phyloP scores from a whole-genome alignment of 495 filamentous ascomycete species.

The Aspergillus sclerotiicarbonarius region DNA sequence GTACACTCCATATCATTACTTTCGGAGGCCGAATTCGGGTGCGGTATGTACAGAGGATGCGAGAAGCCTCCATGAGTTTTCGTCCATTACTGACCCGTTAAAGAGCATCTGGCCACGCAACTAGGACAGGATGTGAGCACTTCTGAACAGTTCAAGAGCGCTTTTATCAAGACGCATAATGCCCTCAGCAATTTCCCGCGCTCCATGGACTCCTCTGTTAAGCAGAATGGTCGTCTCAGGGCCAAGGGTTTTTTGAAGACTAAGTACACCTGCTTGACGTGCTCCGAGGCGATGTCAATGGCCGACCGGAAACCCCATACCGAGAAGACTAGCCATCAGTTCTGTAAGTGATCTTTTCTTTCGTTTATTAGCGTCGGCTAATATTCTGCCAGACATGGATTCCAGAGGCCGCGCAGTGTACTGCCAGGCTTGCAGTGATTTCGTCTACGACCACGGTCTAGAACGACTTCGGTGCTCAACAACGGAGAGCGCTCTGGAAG shows the following conservation, averaged over 20 bases:
- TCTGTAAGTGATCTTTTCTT: constrained; percentile 31
- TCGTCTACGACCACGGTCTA: constrained; percentile 82
- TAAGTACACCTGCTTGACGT: constrained; percentile 42
- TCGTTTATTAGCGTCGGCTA: constrained; percentile 6
- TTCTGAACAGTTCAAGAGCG: constrained; percentile 39
- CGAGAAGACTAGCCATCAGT: constrained; percentile 42
- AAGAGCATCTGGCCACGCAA: constrained; percentile 43
- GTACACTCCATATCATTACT: constrained; percentile 35
- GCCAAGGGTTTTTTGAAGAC: constrained; percentile 35
- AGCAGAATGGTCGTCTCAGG: constrained; percentile 26
- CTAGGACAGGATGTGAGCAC: constrained; percentile 27
- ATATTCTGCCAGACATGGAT: constrained; percentile 67
- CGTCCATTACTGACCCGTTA: constrained; percentile 16
- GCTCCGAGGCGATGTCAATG: constrained; percentile 35
- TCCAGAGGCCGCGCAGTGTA: constrained; percentile 73
- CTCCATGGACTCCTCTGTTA: constrained; percentile 19
- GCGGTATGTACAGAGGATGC: constrained; percentile 34
- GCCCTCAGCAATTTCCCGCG: constrained; percentile 31
- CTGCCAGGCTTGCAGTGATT: constrained; percentile 81
- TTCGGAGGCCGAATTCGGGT: constrained; percentile 46
- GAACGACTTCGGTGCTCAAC: constrained; percentile 58
- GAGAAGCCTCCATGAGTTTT: not conserved
- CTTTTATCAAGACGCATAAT: constrained; percentile 36
- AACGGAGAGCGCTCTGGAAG: constrained; percentile 23
- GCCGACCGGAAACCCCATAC: constrained; percentile 38